Conservation (phyloP, 2,329 filamentous ascomycete species). For the Penicillium palitans region DNA sequence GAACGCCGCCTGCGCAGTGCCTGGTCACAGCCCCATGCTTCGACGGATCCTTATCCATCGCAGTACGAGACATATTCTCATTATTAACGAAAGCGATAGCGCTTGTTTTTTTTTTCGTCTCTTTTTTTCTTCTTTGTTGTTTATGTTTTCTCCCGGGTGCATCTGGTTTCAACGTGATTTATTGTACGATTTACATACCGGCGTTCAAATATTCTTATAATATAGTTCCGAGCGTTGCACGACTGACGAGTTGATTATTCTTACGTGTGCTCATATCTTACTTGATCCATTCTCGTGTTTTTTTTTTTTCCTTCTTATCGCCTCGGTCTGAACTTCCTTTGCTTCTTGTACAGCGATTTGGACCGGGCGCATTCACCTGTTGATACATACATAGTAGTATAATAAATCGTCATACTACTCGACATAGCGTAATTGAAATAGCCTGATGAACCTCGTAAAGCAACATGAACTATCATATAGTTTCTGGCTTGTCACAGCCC, state of each 20-base stretch:
- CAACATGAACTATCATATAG: not conserved
- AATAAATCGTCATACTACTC: not conserved
- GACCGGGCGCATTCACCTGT: too few relatives aligned
- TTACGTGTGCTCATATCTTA: not conserved
- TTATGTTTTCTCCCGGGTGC: not conserved
- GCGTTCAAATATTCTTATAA: constrained; percentile 10
- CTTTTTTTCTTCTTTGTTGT: not conserved
- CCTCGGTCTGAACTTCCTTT: too few relatives aligned
- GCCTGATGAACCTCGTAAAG: not conserved
- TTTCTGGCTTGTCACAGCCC: not conserved
- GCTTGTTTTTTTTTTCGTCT: constrained; percentile 7
- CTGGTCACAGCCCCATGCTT: constrained; percentile 29
- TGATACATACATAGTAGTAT: too few relatives aligned
- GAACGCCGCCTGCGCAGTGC: constrained; percentile 41
- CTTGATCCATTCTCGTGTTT: not conserved
- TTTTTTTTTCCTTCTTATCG: not conserved
- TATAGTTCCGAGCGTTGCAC: constrained; percentile 4
- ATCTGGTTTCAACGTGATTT: constrained; percentile 19
- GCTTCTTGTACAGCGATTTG: not conserved
- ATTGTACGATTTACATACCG: constrained; percentile 18
- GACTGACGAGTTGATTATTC: constrained; percentile 5
- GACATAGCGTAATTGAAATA: not conserved
- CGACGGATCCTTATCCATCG: constrained; percentile 29
- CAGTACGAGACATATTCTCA: constrained; percentile 42
- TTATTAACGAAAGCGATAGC: constrained; percentile 29